phyloP scores from a whole-genome alignment of 129 eudicot genomes.

The Mikania micrantha region DNA sequence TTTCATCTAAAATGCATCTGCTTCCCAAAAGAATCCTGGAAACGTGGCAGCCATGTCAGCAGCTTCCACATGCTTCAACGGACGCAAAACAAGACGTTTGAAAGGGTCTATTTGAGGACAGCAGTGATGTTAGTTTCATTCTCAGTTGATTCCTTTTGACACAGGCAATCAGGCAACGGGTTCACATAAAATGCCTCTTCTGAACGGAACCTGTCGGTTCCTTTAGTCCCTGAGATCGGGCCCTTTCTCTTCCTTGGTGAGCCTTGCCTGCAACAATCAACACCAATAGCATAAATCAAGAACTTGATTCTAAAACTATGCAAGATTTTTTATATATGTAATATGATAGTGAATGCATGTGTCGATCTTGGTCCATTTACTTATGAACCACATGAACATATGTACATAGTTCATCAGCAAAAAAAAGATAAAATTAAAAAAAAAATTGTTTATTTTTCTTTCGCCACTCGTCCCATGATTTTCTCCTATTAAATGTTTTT shows the following conservation, averaged over 20 bases:
- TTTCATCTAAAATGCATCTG: constrained; percentile 20
- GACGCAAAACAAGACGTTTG: not conserved
- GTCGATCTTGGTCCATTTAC: not conserved
- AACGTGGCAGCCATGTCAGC: not conserved
- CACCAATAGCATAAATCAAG: not conserved
- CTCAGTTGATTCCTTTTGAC: constrained; percentile 40
- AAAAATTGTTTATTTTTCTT: too few relatives aligned
- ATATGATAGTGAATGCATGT: not conserved
- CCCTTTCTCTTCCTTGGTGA: constrained; percentile 93
- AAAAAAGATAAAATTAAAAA: too few relatives aligned
- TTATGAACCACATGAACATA: too few relatives aligned
- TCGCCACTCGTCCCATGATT: too few relatives aligned
- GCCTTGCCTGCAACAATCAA: constrained; percentile 62
- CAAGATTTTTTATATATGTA: not conserved
- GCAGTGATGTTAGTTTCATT: constrained; percentile 22
- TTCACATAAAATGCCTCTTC: constrained; percentile 94
- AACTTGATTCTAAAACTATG: not conserved
- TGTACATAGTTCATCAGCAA: too few relatives aligned
- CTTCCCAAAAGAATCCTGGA: constrained; percentile 6
- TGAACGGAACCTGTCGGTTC: constrained; percentile 89
- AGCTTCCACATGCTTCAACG: constrained; percentile 6
- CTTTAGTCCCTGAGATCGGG: constrained; percentile 88
- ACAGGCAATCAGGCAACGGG: constrained; percentile 88
- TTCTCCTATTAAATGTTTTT: too few relatives aligned
- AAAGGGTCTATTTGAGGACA: constrained; percentile 31